Base-by-base conservation (phyloP, 306 rosid genomes). In the Sophora flavescens region DNA sequence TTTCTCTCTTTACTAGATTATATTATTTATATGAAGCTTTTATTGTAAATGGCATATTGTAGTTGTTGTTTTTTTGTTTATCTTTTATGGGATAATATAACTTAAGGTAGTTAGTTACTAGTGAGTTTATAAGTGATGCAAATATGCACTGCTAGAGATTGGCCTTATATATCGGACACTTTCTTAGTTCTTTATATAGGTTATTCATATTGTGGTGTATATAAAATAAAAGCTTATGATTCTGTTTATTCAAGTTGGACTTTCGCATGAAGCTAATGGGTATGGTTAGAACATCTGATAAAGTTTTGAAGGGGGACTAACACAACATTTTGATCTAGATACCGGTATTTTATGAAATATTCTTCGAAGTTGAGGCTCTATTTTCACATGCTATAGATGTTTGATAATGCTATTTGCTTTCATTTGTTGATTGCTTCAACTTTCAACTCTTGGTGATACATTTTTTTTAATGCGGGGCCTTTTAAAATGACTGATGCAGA, bases 401-500 rank as follows among this genome's bases (percentile, higher is more conserved):
- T 39, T 13, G 64, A 63, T 81, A 30, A 45, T 81, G 38, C 63
- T 69, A 8, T 54, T 63, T 57, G 50, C 16, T 1, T 62, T 65
- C 41, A 51, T 45, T 60, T 68, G 45, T 65, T 73, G 50, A 14
- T 33, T 73, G 18, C 32, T 72, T 44, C 15, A 61, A 67, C 22
- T 77, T 68, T 13, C 42, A 70, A 70, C 26, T 59, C 30, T 18
- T 56, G 54, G 74, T 18, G 39, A 78, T 75, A 56, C 53, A 35
- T 32, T 84, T 68, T 85, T 85, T 77, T 70, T 74, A 66, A 69
- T 60, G 59, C 61, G 77, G 77, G 77, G 57, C 66, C 63, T 16
- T 80, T 74, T 74, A 60, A 61, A 42, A 50, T 83, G 83, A 66
- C 76, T 72, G 83, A 80, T 83, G 84, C 90, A 92, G 99, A 87